These are phyloP conservation scores for Saraca asoca DNA, from an alignment of 331 rosid species.

Conservation along the genomic window DNA sequence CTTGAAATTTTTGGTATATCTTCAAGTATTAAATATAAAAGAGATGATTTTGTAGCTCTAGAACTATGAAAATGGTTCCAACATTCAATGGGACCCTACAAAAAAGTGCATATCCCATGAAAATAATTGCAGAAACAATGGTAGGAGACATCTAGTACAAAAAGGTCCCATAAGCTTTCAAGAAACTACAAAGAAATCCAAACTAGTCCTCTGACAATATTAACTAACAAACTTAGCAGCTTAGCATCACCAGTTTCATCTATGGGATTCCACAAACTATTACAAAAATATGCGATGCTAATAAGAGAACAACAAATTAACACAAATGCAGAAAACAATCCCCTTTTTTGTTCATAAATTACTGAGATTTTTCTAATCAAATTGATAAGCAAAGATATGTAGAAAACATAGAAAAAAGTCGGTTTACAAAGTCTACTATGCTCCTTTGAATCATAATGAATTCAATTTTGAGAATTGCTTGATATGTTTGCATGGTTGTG, in stretches of 20 bases:
- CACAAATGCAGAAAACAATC: too few relatives aligned
- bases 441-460: constrained; percentile 43
- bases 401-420: constrained; percentile 37
- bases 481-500: too few relatives aligned
- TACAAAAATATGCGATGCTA: constrained; percentile 39
- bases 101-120: constrained; percentile 55
- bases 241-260: constrained; percentile 5
- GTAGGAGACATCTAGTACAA: constrained; percentile 79
- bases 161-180: constrained; percentile 44
- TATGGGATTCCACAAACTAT: constrained; percentile 22
- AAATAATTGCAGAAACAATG: constrained; percentile 58
- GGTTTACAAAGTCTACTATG: constrained; percentile 34
- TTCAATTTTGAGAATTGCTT: too few relatives aligned
- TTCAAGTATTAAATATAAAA: constrained; percentile 60
- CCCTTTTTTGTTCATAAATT: too few relatives aligned
- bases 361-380: constrained; percentile 19
- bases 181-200: constrained; percentile 36
- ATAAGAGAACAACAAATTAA: constrained; percentile 32
- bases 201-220: constrained; percentile 28
- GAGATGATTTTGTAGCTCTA: constrained; percentile 90
- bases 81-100: constrained; percentile 66
- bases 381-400: constrained; percentile 27
- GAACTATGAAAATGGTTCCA: constrained; percentile 69
- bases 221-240: constrained; percentile 17
- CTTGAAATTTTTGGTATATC: constrained; percentile 71